These are phyloP conservation scores for Phlebiopsis flavidoalba DNA, from an alignment of 768 basidiomycete species.

Conservation along the genomic window DNA sequence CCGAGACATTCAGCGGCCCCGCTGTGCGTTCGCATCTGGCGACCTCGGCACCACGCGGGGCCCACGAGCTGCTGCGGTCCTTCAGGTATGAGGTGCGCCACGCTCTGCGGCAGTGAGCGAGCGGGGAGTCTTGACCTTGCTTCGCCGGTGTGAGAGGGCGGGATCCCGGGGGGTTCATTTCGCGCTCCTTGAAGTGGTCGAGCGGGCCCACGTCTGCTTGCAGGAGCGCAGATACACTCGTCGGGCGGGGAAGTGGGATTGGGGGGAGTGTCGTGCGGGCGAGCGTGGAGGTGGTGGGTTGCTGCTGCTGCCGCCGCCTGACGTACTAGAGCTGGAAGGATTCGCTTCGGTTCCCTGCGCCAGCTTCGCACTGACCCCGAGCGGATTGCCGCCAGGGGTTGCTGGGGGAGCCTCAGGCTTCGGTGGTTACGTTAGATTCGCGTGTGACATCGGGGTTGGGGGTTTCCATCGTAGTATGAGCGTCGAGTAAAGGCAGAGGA, in stretches of 20 bases:
- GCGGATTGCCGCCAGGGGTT: conserved; percentile 10
- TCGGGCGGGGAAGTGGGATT: not conserved
- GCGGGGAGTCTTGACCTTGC: conserved; percentile 3
- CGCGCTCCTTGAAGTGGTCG: not conserved
- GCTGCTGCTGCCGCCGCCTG: not conserved
- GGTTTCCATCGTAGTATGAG: not conserved
- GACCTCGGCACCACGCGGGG: conserved; percentile 9
- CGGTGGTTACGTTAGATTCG: not conserved
- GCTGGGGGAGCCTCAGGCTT: not conserved
- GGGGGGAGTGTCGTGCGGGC: not conserved
- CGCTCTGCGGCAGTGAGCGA: conserved; percentile 6
- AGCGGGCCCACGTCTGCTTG: not conserved
- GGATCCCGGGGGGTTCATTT: not conserved
- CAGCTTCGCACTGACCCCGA: conserved; percentile 10
- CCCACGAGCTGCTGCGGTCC: conserved; percentile 4
- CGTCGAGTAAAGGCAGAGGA: not conserved
- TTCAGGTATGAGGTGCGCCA: conserved; percentile 3
- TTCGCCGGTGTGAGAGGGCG: conserved; percentile 6
- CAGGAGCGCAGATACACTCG: not conserved
- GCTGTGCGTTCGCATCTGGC: conserved; percentile 4
- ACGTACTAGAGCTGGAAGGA: not conserved
- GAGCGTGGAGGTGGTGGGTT: not conserved
- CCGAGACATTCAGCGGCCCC: conserved; percentile 88
- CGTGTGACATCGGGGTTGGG: not conserved
- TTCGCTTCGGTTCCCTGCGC: conserved; percentile 5